These are phyloP conservation scores for Irineochytrium annulatum DNA, from an alignment of 192 early-diverging fungal genomes.

Conservation along the genomic window DNA sequence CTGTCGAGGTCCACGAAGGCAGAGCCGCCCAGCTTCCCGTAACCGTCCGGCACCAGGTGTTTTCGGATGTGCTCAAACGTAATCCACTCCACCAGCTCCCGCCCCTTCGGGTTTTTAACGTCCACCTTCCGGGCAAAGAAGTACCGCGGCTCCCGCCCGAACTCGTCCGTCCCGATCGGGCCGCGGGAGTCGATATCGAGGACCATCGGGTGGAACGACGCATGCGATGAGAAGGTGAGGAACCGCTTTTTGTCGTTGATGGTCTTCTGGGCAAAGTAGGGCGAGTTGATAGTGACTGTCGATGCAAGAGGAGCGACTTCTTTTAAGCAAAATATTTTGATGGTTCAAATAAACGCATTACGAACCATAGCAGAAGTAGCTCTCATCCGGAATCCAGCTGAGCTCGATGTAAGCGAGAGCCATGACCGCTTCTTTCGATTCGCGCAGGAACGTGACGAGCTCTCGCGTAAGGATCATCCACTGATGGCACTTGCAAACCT, in stretches of 20 bases:
- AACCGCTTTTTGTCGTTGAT: slow-evolving; percentile 21
- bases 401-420: slow-evolving; percentile 39
- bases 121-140: slow-evolving; percentile 44
- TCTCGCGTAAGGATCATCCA: slow-evolving; percentile 42
- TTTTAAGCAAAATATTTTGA: no score
- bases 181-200: not conserved
- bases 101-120: slow-evolving; percentile 1
- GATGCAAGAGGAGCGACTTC: no score
- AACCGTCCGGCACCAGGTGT: slow-evolving; percentile 3
- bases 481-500: slow-evolving; percentile 39
- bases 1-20: slow-evolving; percentile 5
- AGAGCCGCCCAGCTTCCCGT: slow-evolving; percentile 8
- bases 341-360: not conserved
- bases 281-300: slow-evolving; percentile 24
- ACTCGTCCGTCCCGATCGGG: not conserved
- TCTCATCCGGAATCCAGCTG: slow-evolving; percentile 42
- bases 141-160: slow-evolving; percentile 21
- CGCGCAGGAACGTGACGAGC: slow-evolving; percentile 26
- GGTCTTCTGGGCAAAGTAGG: slow-evolving; percentile 17
- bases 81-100: slow-evolving; percentile 35
- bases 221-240: slow-evolving; percentile 11
- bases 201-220: slow-evolving; percentile 15
- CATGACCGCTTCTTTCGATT: slow-evolving; percentile 14
- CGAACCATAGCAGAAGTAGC: slow-evolving; percentile 31
- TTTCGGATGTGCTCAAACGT: slow-evolving; percentile 22